Percentiles rank a stretch among this genome's conserved stretches.
Conservation (phyloP, 257 asterid species). For the Nicotiana undulata region DNA sequence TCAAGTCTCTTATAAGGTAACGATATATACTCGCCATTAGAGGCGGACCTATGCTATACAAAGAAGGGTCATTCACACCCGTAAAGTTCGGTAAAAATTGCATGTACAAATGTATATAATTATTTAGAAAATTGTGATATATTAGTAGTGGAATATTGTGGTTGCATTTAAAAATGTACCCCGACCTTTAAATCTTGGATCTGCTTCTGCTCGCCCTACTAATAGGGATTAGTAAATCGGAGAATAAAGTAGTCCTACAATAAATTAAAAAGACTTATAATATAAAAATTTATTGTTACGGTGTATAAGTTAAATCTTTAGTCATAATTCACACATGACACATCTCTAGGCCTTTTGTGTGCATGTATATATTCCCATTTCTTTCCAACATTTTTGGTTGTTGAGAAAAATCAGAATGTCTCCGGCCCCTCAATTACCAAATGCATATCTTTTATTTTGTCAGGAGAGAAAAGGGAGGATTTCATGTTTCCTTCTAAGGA, state of each 20-base stretch:
- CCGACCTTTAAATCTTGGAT: too few relatives aligned
- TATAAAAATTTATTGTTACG: neutral
- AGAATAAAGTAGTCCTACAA: neutral
- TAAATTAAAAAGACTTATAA: neutral
- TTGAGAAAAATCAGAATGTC: neutral
- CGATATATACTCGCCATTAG: too few relatives aligned
- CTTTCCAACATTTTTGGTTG: neutral
- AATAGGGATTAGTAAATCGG: too few relatives aligned
- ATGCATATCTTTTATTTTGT: neutral
- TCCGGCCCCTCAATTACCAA: neutral
- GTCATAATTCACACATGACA: neutral
- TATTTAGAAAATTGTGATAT: too few relatives aligned
- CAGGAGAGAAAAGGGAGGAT: neutral
- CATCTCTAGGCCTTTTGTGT: neutral
- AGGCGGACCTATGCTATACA: too few relatives aligned
- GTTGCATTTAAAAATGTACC: too few relatives aligned
- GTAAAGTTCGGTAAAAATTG: too few relatives aligned
- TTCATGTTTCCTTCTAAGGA: neutral
- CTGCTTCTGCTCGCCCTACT: too few relatives aligned
- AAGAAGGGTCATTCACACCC: too few relatives aligned
- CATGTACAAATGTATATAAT: too few relatives aligned
- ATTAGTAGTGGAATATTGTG: too few relatives aligned
- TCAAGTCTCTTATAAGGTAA: too few relatives aligned
- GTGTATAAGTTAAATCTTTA: neutral
- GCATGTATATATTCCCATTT: neutral